Evolutionary conservation across 306 rosid genomes (phyloP), one percentile per base, ranked within the genome.

Genomic region (Alnus rubra): DNA sequence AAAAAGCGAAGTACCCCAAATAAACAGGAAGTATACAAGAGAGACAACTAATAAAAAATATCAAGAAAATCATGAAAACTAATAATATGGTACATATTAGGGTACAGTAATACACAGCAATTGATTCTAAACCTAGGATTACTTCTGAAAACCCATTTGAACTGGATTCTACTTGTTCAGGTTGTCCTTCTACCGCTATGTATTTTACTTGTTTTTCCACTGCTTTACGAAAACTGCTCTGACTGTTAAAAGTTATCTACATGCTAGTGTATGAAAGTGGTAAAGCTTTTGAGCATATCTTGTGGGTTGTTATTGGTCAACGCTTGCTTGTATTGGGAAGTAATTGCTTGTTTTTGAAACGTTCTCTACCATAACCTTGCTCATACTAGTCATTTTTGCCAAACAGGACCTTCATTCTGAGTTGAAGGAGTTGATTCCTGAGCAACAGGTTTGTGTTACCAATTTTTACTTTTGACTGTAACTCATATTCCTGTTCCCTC

Each of bases 341-440:
- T 1, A 0, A 37, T 67, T 37, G 49, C 51, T 15, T 67, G 0
- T 18, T 67, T 28, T 16, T 70, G 28, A 60, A 60, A 37, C 74
- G 59, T 37, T 74, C 52, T 79, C 5, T 28, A 1, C 62, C 37
- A 31, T 60, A 52, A 23, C 37, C 51, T 75, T 75, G 62, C 74
- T 83, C 49, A 79, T 73, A 13, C 13, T 4, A 15, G 8, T 42
- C 73, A 2, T 80, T 78, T 68, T 65, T 83, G 30, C 74, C 52
- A 44, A 86, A 84, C 88, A 96, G 98, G 99, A 96, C 82, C 97
- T 96, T 77, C 86, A 76, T 60, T 87, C 99, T 71, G 94, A 90
- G 82, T 44, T 93, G 88, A 88, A 85, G 88, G 99, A 96, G 67
- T 82, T 93, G 77, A 83, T 96, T 91, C 99, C 97, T 19, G 94